Base-by-base conservation (phyloP, 768 basidiomycete species). In the Chalciporus pseudorubinellus region DNA sequence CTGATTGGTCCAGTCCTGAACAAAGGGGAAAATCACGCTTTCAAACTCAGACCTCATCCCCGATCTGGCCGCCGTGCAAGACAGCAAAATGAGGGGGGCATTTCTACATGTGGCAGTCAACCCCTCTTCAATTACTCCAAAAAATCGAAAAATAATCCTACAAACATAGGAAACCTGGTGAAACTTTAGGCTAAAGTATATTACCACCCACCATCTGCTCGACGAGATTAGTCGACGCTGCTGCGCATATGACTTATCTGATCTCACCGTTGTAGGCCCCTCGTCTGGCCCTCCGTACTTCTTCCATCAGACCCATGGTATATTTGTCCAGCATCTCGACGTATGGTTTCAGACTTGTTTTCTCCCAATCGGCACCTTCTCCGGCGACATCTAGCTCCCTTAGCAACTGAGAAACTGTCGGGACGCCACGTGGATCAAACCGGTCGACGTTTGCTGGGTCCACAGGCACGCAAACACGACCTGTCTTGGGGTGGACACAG, bases 401-500 rank as follows among this genome's bases (percentile, higher is more conserved):
- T 20, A 98, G 68, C n/a, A 98, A 76, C 63, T 90, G 85, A 4
- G 78, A 77, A 7, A 95, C 86, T 0, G 93, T 98, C 1, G 97
- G 97, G 5, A 98, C 95, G 1, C 61, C 66, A 47, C 79, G 82
- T 0, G 95, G 97, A 63, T 95, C 83, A 63, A 98, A 99, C 2
- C 79, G 74, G 48, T 92, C 83, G 26, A 98, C 80, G 28, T 71
- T 66, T 29, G 71, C 71, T 4, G 93, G 87, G 62, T 95, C 88
- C 16, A 98, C 77, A 1, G 95, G 97, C 3, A 99, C 91, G 66
- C 95, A 99, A 9, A 99, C 83, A 26, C 93, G 83, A 1, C 95
- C 97, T 2, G 97, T 99, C 57, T 91, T 91, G 0, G 97, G 97
- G 69, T 99, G 97, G 0, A 98, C 76, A 65, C 95, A 97, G 70